A percentile compares a stretch with the other conserved stretches of the same genome.
phyloP scores from a whole-genome alignment of 179 eudicot species.

The Spinacia oleracea region DNA sequence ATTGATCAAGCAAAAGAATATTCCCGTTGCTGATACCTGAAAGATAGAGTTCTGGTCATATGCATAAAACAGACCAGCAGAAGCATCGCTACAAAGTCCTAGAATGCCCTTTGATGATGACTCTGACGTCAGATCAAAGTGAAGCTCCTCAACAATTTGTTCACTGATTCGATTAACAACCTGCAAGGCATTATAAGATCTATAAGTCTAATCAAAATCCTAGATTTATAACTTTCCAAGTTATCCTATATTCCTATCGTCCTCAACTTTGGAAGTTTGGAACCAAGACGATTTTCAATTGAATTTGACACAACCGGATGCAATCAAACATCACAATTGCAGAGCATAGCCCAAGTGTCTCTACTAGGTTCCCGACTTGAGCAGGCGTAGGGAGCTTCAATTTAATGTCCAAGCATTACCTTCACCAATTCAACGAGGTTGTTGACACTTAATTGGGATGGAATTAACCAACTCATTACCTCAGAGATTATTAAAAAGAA shows the following conservation, averaged over 20 bases:
- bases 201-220: not conserved
- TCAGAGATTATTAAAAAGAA: not conserved
- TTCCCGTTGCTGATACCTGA: conserved; percentile 54
- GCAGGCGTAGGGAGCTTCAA: not conserved
- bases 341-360: not conserved
- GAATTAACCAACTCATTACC: not conserved
- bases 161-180: conserved; percentile 93
- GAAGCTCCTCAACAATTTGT: conserved; percentile 93
- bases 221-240: not conserved
- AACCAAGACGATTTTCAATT: not conserved
- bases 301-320: conserved; percentile 10
- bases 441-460: not conserved
- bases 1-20: conserved; percentile 12
- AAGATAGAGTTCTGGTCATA: conserved; percentile 89
- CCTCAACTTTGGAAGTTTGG: not conserved
- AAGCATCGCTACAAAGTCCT: conserved; percentile 93
- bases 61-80: conserved; percentile 94
- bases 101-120: conserved; percentile 72
- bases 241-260: not conserved
- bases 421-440: not conserved
- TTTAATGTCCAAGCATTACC: not conserved
- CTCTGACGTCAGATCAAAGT: conserved; percentile 79
- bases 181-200: conserved; percentile 35
- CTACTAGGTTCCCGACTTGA: not conserved
- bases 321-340: conserved; percentile 16